Evolutionary conservation across 2,329 filamentous ascomycete species (phyloP).

Genomic region (Dactylella cylindrospora): DNA sequence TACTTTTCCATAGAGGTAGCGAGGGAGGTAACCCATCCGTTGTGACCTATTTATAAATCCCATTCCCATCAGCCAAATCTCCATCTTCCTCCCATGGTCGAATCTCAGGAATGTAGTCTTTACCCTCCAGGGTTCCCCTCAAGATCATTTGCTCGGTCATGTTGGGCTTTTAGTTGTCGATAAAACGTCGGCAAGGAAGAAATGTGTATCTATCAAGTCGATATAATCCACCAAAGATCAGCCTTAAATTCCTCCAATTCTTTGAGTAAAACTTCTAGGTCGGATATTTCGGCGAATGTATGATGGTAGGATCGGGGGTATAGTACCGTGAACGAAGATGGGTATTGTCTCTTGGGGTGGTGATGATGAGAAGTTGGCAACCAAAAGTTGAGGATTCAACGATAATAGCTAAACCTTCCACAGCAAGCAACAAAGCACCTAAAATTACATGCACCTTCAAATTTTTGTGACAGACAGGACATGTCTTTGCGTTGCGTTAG

Average conservation of each 20-base stretch:
- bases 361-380: slow-evolving; percentile 37
- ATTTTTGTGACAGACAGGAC: slow-evolving; percentile 42
- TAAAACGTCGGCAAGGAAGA: slow-evolving; percentile 21
- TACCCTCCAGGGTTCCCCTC: slow-evolving; percentile 50
- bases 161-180: slow-evolving; percentile 30
- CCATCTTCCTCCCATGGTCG: slow-evolving; percentile 7
- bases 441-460: too few relatives aligned
- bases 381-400: too few relatives aligned
- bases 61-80: slow-evolving; percentile 43
- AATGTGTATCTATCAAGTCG: slow-evolving; percentile 22
- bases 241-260: slow-evolving; percentile 19
- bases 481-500: slow-evolving; percentile 40
- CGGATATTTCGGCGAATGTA: background rate
- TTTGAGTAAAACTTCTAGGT: slow-evolving; percentile 8
- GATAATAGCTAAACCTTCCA: too few relatives aligned
- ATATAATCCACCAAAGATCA: slow-evolving; percentile 22
- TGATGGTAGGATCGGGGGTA: slow-evolving; percentile 13
- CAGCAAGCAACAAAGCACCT: too few relatives aligned
- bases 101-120: slow-evolving; percentile 26
- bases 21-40: slow-evolving; percentile 49
- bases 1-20: slow-evolving; percentile 49
- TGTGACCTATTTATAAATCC: slow-evolving; percentile 47
- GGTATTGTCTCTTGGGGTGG: slow-evolving; percentile 24
- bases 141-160: slow-evolving; percentile 46
- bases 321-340: slow-evolving; percentile 42